Conservation (phyloP, 768 basidiomycete species). For the Xerocomellus amylosporus region DNA sequence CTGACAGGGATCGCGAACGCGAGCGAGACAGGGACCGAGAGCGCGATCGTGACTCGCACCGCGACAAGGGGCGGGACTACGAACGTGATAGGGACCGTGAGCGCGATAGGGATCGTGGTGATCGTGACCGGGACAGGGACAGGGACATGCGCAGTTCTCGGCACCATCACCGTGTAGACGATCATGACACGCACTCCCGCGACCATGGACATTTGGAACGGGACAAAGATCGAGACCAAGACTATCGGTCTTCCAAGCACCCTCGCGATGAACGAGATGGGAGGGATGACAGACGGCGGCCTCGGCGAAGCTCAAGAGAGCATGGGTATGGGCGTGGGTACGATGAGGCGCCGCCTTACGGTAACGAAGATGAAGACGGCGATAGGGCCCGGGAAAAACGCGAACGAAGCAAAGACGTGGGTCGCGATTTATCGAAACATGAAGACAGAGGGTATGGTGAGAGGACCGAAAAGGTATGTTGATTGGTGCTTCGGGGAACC, state of each 20-base stretch:
- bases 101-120: constrained; percentile 37
- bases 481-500: not conserved
- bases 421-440: constrained; percentile 33
- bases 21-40: constrained; percentile 30
- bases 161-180: constrained; percentile 37
- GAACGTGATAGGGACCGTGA: constrained; percentile 43
- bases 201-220: constrained; percentile 34
- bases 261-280: constrained; percentile 57
- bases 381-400: constrained; percentile 35
- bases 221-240: constrained; percentile 41
- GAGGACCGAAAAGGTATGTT: constrained; percentile 63
- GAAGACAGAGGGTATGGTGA: constrained; percentile 52
- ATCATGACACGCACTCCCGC: constrained; percentile 30
- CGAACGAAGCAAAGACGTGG: constrained; percentile 47
- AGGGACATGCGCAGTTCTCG: constrained; percentile 36
- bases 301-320: constrained; percentile 41
- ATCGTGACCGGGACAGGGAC: constrained; percentile 47
- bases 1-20: constrained; percentile 42
- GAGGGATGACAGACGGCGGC: constrained; percentile 47
- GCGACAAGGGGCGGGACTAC: constrained; percentile 34
- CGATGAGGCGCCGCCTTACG: constrained; percentile 45
- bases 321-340: constrained; percentile 42
- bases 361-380: constrained; percentile 40
- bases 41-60: constrained; percentile 27
- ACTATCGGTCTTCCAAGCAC: constrained; percentile 44